Conservation (phyloP, 306 rosid genomes). For the Arachis hypogaea region DNA sequence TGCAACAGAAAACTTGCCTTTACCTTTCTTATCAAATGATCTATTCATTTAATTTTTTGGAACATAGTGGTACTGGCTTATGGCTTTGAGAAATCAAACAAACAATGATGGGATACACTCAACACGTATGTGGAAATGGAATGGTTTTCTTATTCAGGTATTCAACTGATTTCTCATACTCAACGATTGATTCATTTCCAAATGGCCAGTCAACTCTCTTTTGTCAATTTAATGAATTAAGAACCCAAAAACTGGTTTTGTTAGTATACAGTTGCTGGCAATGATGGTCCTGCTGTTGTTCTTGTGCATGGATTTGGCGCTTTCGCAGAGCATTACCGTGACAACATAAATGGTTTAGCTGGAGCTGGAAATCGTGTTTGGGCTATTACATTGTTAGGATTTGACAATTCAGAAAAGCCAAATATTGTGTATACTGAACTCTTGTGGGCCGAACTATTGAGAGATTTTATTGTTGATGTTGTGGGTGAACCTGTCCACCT, state of each 20-base stretch:
- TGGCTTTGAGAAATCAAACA: constrained; percentile 58
- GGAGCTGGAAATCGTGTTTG: constrained; percentile 75
- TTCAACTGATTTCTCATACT: constrained; percentile 22
- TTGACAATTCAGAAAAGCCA: constrained; percentile 90
- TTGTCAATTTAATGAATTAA: constrained; percentile 16
- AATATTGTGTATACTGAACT: constrained; percentile 75
- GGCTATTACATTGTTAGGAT: constrained; percentile 86
- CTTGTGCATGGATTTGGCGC: constrained; percentile 98
- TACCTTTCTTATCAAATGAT: constrained; percentile 22
- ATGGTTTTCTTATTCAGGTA: constrained; percentile 82
- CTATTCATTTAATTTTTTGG: constrained; percentile 19
- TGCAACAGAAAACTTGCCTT: constrained; percentile 22
- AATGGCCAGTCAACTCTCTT: not conserved
- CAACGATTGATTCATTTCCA: constrained; percentile 24
- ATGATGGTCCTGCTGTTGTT: constrained; percentile 77
- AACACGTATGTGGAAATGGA: constrained; percentile 87
- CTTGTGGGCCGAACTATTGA: constrained; percentile 82
- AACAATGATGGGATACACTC: constrained; percentile 42
- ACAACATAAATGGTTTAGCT: constrained; percentile 64
- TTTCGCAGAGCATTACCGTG: constrained; percentile 80
- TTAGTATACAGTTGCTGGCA: constrained; percentile 79
- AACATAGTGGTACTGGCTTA: constrained; percentile 84
- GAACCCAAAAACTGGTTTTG: constrained; percentile 39
- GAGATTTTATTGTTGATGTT: constrained; percentile 83
- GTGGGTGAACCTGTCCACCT: constrained; percentile 85